These are phyloP conservation scores for Monilinia laxa DNA, from an alignment of 2,329 filamentous ascomycete genomes.

Conservation along the genomic window DNA sequence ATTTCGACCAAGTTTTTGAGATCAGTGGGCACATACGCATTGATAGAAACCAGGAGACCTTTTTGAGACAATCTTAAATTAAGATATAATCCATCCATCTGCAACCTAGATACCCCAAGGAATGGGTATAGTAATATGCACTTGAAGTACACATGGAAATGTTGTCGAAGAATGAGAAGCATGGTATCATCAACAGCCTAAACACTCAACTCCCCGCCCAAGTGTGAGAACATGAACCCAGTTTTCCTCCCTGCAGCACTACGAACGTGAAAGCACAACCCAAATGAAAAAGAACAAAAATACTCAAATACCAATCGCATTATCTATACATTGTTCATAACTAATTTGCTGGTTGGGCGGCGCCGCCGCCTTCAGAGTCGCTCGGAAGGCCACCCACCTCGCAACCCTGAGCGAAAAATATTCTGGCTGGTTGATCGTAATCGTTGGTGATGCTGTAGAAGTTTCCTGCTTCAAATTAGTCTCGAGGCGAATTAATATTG, in stretches of 20 bases:
- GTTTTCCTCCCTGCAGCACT: background rate
- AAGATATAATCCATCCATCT: conserved; percentile 8
- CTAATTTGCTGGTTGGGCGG: conserved; percentile 11
- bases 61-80: background rate
- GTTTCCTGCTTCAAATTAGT: conserved; percentile 63
- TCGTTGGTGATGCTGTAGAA: conserved; percentile 90
- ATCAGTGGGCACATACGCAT: background rate
- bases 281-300: background rate
- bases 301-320: background rate
- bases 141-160: conserved; percentile 1
- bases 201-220: conserved; percentile 17
- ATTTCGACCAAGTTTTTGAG: too few relatives aligned
- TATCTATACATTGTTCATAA: conserved; percentile 13
- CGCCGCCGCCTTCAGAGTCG: conserved; percentile 3
- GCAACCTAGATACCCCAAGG: background rate
- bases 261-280: background rate
- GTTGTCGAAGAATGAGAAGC: conserved; percentile 13
- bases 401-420: conserved; percentile 93
- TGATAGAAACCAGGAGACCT: background rate
- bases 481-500: background rate
- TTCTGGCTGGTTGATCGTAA: conserved; percentile 65
- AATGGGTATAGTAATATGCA: background rate
- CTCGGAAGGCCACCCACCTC: conserved; percentile 43
- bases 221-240: background rate
- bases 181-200: conserved; percentile 22